Evolutionary conservation across 2,329 filamentous ascomycete species (phyloP), one percentile per base, ranked within the genome.

Genomic region (Stachybotrys elegans): DNA sequence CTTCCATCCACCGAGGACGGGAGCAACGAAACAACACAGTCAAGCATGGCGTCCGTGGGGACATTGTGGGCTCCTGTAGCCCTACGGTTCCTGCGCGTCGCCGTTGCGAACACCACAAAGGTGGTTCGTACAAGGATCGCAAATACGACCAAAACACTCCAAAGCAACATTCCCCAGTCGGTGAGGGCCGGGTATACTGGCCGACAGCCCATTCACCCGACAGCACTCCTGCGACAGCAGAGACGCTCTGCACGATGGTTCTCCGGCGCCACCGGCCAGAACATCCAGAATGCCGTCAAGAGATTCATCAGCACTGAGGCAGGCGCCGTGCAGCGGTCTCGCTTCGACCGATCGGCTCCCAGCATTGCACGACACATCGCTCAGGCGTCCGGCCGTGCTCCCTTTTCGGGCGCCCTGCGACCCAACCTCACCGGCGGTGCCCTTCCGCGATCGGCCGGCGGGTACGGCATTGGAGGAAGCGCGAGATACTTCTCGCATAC

Each of bases 361-460:
- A 69, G 65, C 48, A 75, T 70, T 13, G 70, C 74, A 14, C 71
- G 71, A 35, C 71, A 70, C 35, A 66, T 81, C 44, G 75, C 72
- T 23, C 78, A 82, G 48, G 77, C 86, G 46, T 82, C 88, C 14
- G 82, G 83, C 22, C 82, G 87, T 41, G 83, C 90, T 22, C 92
- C 92, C 0, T 97, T 97, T 63, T 86, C 90, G 4, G 89, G 83
- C 41, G 85, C 91, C 2, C 79, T 98, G 27, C 86, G 93, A 27
- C 93, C 93, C 3, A 97, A 95, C 60, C 71, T 97, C 51, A 96
- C 91, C 0, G 92, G 90, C 39, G 91, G 92, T 34, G 83, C 88
- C 20, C 70, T 96, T 36, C 84, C 88, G 25, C 82, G 92, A 45
- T 88, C 88, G 31, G 88, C 91, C 7, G 90, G 92, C 52, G 93